These are phyloP conservation scores for Malus hybrid DNA, from an alignment of 331 rosid genomes.

Conservation along the genomic window DNA sequence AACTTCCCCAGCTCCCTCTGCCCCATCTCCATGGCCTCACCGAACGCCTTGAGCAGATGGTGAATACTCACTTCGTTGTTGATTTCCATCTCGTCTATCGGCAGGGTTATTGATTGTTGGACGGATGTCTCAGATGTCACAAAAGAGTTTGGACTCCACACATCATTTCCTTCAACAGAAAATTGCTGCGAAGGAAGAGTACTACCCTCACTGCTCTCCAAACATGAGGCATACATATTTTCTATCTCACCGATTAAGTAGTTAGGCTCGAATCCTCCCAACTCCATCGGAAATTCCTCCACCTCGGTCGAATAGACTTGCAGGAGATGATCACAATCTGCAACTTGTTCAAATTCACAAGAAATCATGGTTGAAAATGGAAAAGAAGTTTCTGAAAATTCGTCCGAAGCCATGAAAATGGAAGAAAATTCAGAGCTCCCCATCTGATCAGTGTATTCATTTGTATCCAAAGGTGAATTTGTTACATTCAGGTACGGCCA, in stretches of 20 bases:
- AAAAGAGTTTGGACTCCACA: conserved; percentile 42
- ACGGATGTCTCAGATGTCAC: conserved; percentile 30
- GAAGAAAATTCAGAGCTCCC: conserved; percentile 13
- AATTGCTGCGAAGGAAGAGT: conserved; percentile 17
- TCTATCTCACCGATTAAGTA: conserved; percentile 4
- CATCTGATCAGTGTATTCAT: background rate
- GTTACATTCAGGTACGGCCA: conserved; percentile 25
- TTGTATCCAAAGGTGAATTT: background rate
- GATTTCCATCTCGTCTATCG: conserved; percentile 33
- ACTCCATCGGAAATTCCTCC: conserved; percentile 21
- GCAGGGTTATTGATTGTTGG: conserved; percentile 21
- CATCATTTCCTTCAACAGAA: conserved; percentile 16
- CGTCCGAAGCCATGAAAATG: conserved; percentile 6
- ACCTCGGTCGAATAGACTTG: conserved; percentile 16
- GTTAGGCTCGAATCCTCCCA: conserved; percentile 23
- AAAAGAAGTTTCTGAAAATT: conserved; percentile 11
- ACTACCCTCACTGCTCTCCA: conserved; percentile 29
- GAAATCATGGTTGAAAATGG: conserved; percentile 19
- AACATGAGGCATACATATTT: conserved; percentile 7
- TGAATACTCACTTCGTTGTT: conserved; percentile 27
- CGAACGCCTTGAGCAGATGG: conserved; percentile 42
- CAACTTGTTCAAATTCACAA: conserved; percentile 3
- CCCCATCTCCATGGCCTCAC: conserved; percentile 34
- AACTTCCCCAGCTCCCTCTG: conserved; percentile 36
- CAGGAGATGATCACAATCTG: conserved; percentile 17